phyloP scores from a whole-genome alignment of 768 basidiomycete genomes.

The Lactifluus hygrophoroides region DNA sequence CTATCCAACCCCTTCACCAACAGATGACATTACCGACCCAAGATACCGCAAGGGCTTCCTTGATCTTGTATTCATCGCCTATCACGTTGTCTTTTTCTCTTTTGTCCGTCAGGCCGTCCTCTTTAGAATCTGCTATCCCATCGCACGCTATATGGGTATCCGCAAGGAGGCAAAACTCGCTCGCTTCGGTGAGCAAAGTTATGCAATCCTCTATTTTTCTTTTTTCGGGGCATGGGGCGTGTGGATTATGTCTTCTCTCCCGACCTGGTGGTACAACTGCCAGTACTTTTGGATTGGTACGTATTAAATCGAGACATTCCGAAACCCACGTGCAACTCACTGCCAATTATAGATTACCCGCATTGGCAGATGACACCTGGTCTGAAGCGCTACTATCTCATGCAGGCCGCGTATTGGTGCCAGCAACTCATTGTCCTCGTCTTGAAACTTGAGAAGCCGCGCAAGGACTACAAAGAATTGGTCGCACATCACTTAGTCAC shows the following conservation, averaged over 20 bases:
- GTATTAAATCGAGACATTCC: slow-evolving; percentile 14
- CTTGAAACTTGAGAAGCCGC: slow-evolving; percentile 84
- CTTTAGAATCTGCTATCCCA: slow-evolving; percentile 51
- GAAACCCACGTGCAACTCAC: background rate
- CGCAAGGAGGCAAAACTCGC: slow-evolving; percentile 56
- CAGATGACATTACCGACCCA: slow-evolving; percentile 37
- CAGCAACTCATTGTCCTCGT: slow-evolving; percentile 86
- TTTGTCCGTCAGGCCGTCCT: slow-evolving; percentile 74
- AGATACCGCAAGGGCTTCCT: slow-evolving; percentile 64
- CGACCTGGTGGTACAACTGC: slow-evolving; percentile 82
- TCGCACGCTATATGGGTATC: slow-evolving; percentile 68
- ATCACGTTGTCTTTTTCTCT: slow-evolving; percentile 83
- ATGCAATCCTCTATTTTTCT: slow-evolving; percentile 75
- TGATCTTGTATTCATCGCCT: slow-evolving; percentile 74
- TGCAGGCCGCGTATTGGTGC: slow-evolving; percentile 90
- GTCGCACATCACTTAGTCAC: slow-evolving; percentile 90
- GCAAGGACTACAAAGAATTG: slow-evolving; percentile 84
- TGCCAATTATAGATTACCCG: slow-evolving; percentile 61
- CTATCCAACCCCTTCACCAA: slow-evolving; percentile 44
- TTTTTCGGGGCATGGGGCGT: slow-evolving; percentile 67
- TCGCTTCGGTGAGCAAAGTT: slow-evolving; percentile 87
- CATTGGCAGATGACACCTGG: slow-evolving; percentile 79
- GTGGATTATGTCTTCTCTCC: slow-evolving; percentile 70
- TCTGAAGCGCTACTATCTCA: slow-evolving; percentile 88
- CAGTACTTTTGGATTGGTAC: slow-evolving; percentile 78